Conservation (phyloP, 306 rosid genomes). For the Crataegus laevigata region DNA sequence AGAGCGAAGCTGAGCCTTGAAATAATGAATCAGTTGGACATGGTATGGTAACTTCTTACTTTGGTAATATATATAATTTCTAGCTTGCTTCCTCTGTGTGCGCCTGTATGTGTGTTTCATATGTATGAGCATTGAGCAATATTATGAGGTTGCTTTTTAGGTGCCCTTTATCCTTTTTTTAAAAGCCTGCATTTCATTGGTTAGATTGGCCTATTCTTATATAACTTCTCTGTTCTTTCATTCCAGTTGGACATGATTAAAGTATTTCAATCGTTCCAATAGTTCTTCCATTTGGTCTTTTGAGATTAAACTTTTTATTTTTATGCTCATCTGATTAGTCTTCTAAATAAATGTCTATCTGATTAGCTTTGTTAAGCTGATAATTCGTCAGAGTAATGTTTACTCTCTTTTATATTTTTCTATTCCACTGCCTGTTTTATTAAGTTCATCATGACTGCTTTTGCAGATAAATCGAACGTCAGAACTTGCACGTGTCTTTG, state of each 20-base stretch:
- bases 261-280: neutral
- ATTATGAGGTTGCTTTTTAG: neutral
- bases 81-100: neutral
- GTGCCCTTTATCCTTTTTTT: neutral
- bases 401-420: neutral
- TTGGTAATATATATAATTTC: neutral
- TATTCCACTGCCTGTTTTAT: neutral
- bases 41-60: conserved; percentile 43
- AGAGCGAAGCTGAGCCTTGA: conserved; percentile 77
- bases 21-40: conserved; percentile 70
- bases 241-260: neutral
- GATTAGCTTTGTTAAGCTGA: neutral
- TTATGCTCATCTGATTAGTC: neutral
- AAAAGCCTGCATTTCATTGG: neutral
- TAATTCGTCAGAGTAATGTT: neutral
- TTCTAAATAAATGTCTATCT: neutral
- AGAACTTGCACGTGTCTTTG: conserved; percentile 96
- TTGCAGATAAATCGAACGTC: conserved; percentile 90
- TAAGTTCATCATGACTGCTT: conserved; percentile 14
- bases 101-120: neutral
- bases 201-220: neutral
- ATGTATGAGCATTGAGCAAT: neutral
- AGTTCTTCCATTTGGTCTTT: neutral
- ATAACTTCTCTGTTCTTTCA: neutral
- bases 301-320: neutral